Conservation (phyloP, 2,329 filamentous ascomycete species). For the Parascedosporium putredinis region DNA sequence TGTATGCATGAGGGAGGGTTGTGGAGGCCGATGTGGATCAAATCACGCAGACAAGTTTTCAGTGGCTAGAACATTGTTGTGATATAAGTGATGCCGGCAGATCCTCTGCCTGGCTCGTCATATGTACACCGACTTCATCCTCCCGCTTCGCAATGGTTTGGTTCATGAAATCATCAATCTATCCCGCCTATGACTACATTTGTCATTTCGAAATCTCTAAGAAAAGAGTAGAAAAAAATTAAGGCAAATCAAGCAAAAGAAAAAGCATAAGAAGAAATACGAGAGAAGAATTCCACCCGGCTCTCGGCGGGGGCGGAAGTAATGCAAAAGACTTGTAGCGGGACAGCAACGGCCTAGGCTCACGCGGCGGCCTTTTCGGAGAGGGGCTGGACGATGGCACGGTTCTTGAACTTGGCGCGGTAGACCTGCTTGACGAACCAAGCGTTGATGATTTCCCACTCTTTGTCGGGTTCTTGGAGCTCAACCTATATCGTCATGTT, state of each 20-base stretch:
- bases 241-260: neutral
- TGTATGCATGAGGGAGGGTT: too few species aligned
- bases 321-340: too few species aligned
- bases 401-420: constrained; percentile 30
- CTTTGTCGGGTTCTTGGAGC: constrained; percentile 32
- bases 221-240: neutral
- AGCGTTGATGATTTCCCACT: constrained; percentile 50
- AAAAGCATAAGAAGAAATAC: neutral
- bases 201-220: neutral
- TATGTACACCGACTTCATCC: neutral
- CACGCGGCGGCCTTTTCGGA: neutral
- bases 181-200: neutral
- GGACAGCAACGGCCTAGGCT: neutral
- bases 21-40: too few species aligned
- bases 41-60: too few species aligned
- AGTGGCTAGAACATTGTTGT: too few species aligned
- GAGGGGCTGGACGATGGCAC: constrained; percentile 31
- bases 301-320: too few species aligned
- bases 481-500: neutral
- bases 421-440: constrained; percentile 56
- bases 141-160: neutral
- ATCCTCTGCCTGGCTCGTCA: neutral
- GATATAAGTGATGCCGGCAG: neutral
- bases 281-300: too few species aligned
- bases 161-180: neutral